Conservation (phyloP, 1,284 basidiomycete genomes). For the Irpex sp. region DNA sequence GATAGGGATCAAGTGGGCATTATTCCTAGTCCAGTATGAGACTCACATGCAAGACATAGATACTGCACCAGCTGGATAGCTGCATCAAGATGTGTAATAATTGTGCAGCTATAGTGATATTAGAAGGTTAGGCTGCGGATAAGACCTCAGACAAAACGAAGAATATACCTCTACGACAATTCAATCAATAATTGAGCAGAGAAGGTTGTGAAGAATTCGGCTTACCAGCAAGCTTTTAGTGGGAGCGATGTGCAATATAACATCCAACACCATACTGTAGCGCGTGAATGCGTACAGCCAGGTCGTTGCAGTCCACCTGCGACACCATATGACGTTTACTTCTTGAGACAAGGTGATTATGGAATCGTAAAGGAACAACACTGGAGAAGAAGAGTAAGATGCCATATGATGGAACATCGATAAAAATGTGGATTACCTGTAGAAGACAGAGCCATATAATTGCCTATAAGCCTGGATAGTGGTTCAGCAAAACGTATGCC, state of each 20-base stretch:
- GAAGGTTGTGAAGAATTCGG: too few relatives aligned
- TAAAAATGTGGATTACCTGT: too few relatives aligned
- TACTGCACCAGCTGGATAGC: background rate
- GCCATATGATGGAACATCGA: too few relatives aligned
- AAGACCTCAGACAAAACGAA: too few relatives aligned
- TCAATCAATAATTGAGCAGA: too few relatives aligned
- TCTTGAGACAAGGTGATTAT: background rate
- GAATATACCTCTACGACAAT: too few relatives aligned
- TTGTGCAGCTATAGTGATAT: background rate
- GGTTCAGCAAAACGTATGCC: too few relatives aligned
- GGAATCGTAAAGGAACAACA: background rate
- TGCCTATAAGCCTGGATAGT: too few relatives aligned
- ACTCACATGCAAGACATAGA: background rate
- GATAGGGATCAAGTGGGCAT: too few relatives aligned
- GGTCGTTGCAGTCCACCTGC: background rate
- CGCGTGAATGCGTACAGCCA: background rate
- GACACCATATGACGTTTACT: background rate
- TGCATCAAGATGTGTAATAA: background rate
- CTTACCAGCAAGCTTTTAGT: too few relatives aligned
- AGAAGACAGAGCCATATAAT: too few relatives aligned
- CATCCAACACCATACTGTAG: background rate
- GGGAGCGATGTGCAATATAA: background rate
- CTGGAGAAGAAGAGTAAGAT: background rate
- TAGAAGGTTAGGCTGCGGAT: too few relatives aligned
- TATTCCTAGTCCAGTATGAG: background rate